Evolutionary conservation across 2,329 filamentous ascomycete species (phyloP).

Genomic region (Aspergillus sp.): DNA sequence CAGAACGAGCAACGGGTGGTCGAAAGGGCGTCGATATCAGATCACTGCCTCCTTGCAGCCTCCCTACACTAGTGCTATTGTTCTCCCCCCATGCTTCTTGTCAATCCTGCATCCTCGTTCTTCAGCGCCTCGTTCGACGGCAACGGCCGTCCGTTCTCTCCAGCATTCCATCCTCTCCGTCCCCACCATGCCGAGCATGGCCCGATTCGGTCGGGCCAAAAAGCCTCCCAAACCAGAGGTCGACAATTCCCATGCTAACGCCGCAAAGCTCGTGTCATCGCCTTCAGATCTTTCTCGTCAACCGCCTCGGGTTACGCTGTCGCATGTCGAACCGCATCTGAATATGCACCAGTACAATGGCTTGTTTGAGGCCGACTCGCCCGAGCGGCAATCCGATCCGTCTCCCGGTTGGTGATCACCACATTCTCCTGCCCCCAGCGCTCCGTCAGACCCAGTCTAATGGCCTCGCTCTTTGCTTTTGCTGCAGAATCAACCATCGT

Average conservation of each 20-base stretch:
- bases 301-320: slow-evolving; percentile 38
- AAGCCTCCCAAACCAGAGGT: slow-evolving; percentile 22
- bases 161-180: slow-evolving; percentile 12
- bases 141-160: slow-evolving; percentile 5
- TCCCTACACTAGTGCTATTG: slow-evolving; percentile 1
- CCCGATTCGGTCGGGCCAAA: slow-evolving; percentile 30
- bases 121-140: slow-evolving; percentile 7
- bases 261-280: slow-evolving; percentile 18
- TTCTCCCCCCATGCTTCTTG: background rate
- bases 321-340: slow-evolving; percentile 41
- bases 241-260: slow-evolving; percentile 25
- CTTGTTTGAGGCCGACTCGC: slow-evolving; percentile 31
- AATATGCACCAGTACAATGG: slow-evolving; percentile 45
- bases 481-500: slow-evolving; percentile 17
- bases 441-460: background rate
- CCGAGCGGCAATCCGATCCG: slow-evolving; percentile 25
- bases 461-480: background rate
- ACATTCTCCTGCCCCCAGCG: background rate
- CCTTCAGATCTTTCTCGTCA: slow-evolving; percentile 19
- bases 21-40: background rate
- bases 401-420: slow-evolving; percentile 24
- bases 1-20: background rate
- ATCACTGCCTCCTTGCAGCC: slow-evolving; percentile 6
- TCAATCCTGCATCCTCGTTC: slow-evolving; percentile 5
- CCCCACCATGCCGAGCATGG: slow-evolving; percentile 24